phyloP scores from a whole-genome alignment of 2,329 filamentous ascomycete species.

The Teratosphaeria destructans region DNA sequence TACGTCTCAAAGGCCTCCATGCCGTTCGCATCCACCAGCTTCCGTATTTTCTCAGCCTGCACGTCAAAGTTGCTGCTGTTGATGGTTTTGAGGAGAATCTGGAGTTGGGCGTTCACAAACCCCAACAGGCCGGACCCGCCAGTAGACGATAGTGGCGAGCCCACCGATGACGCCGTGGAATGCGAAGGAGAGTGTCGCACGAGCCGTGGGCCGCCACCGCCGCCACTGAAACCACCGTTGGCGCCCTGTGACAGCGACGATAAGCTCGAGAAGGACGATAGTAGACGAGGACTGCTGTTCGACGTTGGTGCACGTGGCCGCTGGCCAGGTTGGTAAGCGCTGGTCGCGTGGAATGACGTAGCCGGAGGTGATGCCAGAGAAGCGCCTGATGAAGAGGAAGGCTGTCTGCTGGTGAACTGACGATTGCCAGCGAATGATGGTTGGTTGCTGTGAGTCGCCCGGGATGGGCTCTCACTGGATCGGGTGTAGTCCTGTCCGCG shows the following conservation, averaged over 20 bases:
- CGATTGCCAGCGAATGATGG: constrained; percentile 41
- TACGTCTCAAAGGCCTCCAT: constrained; percentile 99
- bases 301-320: constrained; percentile 47
- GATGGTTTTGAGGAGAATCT: constrained; percentile 84
- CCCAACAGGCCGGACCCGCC: constrained; percentile 57
- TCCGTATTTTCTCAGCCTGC: constrained; percentile 82
- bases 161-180: constrained; percentile 38
- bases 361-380: constrained; percentile 45
- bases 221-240: constrained; percentile 41
- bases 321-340: constrained; percentile 45
- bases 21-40: constrained; percentile 94
- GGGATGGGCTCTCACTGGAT: constrained; percentile 37
- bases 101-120: constrained; percentile 91
- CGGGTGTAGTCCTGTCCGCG: constrained; percentile 10
- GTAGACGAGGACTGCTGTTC: constrained; percentile 43
- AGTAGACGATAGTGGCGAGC: constrained; percentile 43
- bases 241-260: constrained; percentile 38
- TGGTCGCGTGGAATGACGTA: constrained; percentile 43
- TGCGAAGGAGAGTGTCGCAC: constrained; percentile 51
- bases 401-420: constrained; percentile 42
- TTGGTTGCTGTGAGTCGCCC: constrained; percentile 42
- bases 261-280: constrained; percentile 45
- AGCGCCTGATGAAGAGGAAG: constrained; percentile 45
- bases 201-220: constrained; percentile 46
- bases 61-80: constrained; percentile 96